Conservation (phyloP, 2,329 filamentous ascomycete genomes). For the Aspergillus sp. region DNA sequence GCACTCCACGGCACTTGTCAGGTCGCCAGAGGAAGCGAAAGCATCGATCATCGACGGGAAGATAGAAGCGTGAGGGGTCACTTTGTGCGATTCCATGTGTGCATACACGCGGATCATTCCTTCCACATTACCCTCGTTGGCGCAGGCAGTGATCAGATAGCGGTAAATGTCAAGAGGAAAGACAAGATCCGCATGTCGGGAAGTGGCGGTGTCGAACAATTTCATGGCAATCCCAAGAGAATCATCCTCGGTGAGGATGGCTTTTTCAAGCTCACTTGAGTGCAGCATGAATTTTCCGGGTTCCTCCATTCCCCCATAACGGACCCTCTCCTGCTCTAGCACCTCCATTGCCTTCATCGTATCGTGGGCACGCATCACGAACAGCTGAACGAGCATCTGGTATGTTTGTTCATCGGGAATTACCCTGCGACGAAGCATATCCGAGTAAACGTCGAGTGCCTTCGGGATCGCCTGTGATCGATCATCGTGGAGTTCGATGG, state of each 20-base stretch:
- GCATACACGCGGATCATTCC: slow-evolving; percentile 91
- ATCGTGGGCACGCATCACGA: slow-evolving; percentile 78
- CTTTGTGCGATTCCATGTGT: slow-evolving; percentile 80
- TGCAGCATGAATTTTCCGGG: slow-evolving; percentile 82
- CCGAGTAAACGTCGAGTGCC: slow-evolving; percentile 89
- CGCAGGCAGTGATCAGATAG: slow-evolving; percentile 82
- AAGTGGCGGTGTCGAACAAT: slow-evolving; percentile 75
- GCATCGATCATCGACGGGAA: slow-evolving; percentile 96
- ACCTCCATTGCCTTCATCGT: slow-evolving; percentile 69
- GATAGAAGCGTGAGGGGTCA: slow-evolving; percentile 73
- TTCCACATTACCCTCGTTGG: slow-evolving; percentile 73
- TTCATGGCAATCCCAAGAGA: slow-evolving; percentile 81
- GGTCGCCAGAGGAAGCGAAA: slow-evolving; percentile 77
- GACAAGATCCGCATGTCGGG: slow-evolving; percentile 57
- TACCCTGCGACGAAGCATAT: slow-evolving; percentile 88
- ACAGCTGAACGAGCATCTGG: slow-evolving; percentile 77
- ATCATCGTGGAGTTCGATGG: slow-evolving; percentile 75
- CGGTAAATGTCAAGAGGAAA: slow-evolving; percentile 84
- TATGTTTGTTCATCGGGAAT: slow-evolving; percentile 82
- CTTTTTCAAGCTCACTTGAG: slow-evolving; percentile 82
- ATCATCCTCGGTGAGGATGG: slow-evolving; percentile 83
- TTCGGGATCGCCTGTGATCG: slow-evolving; percentile 85
- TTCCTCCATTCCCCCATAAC: slow-evolving; percentile 83
- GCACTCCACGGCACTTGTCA: slow-evolving; percentile 85
- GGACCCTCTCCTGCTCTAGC: slow-evolving; percentile 77